Evolutionary conservation across 805 yeast species (phyloP).

Genomic region (Ogataea trehaloabstinens): DNA sequence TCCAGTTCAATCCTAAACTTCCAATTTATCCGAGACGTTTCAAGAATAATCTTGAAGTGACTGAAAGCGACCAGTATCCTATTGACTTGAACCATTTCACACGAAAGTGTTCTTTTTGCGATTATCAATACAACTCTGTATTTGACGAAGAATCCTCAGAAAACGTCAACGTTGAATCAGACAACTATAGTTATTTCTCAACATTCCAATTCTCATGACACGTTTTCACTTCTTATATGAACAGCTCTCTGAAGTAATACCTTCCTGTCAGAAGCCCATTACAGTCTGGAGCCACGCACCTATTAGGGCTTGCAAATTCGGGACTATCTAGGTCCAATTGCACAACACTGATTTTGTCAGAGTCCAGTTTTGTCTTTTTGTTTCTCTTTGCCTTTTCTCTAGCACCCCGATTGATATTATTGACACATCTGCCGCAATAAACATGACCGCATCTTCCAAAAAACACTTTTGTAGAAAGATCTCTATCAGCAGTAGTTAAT

Average conservation of each 20-base stretch:
- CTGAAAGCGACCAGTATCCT: conserved; percentile 22
- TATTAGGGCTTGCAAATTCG: conserved; percentile 50
- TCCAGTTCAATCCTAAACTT: conserved; percentile 20
- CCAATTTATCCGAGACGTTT: conserved; percentile 17
- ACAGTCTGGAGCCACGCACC: conserved; percentile 58
- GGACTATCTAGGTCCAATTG: conserved; percentile 37
- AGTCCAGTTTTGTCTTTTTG: conserved; percentile 21
- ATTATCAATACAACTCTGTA: conserved; percentile 4
- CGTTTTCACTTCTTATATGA: conserved; percentile 23
- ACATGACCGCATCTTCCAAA: conserved; percentile 77
- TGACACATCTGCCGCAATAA: conserved; percentile 83
- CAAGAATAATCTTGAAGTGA: conserved; percentile 16
- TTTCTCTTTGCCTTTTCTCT: conserved; percentile 17
- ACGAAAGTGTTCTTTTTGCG: conserved; percentile 21
- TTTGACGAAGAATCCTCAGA: neutral
- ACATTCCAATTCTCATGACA: conserved; percentile 14
- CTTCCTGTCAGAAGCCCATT: conserved; percentile 40
- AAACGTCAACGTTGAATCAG: neutral
- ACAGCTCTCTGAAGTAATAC: conserved; percentile 56
- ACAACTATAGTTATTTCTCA: conserved; percentile 4
- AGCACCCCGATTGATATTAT: conserved; percentile 48
- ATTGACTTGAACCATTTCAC: conserved; percentile 24
- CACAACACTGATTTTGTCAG: conserved; percentile 15
- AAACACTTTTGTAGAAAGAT: conserved; percentile 64
- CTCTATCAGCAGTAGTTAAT: conserved; percentile 54